These are phyloP conservation scores for Quercus lobata DNA, from an alignment of 331 rosid species.

Conservation along the genomic window DNA sequence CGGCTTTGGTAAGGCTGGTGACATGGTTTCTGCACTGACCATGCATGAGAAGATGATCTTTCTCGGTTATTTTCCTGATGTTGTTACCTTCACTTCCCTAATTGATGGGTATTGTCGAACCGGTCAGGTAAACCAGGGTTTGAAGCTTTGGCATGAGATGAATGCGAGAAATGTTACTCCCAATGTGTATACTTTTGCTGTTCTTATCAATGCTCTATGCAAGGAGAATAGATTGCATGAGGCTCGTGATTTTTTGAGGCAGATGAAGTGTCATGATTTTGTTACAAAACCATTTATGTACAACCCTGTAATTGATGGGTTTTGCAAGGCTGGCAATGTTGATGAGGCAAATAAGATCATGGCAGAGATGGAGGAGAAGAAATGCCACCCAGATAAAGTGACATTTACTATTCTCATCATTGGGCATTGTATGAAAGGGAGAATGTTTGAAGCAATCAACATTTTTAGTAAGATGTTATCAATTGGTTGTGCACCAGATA, in stretches of 20 bases:
- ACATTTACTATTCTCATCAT: slow-evolving; percentile 85
- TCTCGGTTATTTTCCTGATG: slow-evolving; percentile 55
- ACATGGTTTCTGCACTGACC: slow-evolving; percentile 51
- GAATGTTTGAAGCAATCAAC: slow-evolving; percentile 61
- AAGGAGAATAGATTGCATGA: slow-evolving; percentile 61
- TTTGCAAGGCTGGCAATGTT: slow-evolving; percentile 76
- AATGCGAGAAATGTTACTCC: slow-evolving; percentile 39
- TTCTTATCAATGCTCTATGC: slow-evolving; percentile 68
- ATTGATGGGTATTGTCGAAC: slow-evolving; percentile 65
- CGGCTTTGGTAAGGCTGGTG: slow-evolving; percentile 68
- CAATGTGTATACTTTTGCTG: slow-evolving; percentile 64
- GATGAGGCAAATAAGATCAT: slow-evolving; percentile 72
- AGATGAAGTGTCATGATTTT: slow-evolving; percentile 40
- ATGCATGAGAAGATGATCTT: slow-evolving; percentile 50
- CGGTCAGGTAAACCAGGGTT: slow-evolving; percentile 52
- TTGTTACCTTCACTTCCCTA: slow-evolving; percentile 67
- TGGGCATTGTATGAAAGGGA: slow-evolving; percentile 90
- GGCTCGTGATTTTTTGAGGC: slow-evolving; percentile 54
- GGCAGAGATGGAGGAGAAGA: slow-evolving; percentile 70
- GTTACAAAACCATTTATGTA: slow-evolving; percentile 58
- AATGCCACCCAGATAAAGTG: slow-evolving; percentile 68
- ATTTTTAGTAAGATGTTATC: slow-evolving; percentile 71
- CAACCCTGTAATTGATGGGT: slow-evolving; percentile 82
- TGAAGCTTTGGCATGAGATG: slow-evolving; percentile 73
- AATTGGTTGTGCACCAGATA: slow-evolving; percentile 63